Evolutionary conservation across 116 monocot species (phyloP).

Genomic region (Zostera marina): DNA sequence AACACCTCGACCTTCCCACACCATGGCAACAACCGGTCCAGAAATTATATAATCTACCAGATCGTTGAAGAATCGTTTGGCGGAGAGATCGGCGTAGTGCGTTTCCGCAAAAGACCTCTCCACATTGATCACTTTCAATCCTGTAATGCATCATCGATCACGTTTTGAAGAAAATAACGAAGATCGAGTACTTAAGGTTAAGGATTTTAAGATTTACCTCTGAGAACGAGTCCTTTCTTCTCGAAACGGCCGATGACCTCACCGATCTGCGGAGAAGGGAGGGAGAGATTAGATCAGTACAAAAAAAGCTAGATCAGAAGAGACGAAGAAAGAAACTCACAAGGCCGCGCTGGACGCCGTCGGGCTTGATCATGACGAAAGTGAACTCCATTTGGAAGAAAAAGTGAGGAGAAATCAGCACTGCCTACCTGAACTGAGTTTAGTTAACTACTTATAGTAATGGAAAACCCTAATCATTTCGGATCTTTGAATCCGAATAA

Average conservation of each 20-base stretch:
- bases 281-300: too few species aligned
- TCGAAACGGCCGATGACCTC: conserved; percentile 1
- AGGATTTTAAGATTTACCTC: background rate
- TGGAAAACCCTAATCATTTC: too few species aligned
- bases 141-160: background rate
- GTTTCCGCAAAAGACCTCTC: background rate
- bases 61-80: background rate
- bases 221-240: background rate
- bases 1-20: conserved; percentile 67
- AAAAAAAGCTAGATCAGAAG: too few species aligned
- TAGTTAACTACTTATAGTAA: too few species aligned
- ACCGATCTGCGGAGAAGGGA: background rate
- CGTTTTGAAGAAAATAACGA: background rate
- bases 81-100: background rate
- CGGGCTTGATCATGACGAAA: too few species aligned
- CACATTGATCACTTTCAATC: background rate
- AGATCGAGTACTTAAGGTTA: background rate
- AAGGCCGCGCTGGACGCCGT: too few species aligned
- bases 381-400: too few species aligned
- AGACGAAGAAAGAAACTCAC: too few species aligned
- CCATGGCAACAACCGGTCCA: conserved; percentile 79
- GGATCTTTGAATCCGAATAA: too few species aligned
- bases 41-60: conserved; percentile 22
- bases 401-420: too few species aligned
- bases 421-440: too few species aligned